A percentile compares a stretch with the other conserved stretches of the same genome.
These are phyloP conservation scores for Fusarium caatingaense DNA, from an alignment of 2,329 filamentous ascomycete species.

Conservation along the genomic window DNA sequence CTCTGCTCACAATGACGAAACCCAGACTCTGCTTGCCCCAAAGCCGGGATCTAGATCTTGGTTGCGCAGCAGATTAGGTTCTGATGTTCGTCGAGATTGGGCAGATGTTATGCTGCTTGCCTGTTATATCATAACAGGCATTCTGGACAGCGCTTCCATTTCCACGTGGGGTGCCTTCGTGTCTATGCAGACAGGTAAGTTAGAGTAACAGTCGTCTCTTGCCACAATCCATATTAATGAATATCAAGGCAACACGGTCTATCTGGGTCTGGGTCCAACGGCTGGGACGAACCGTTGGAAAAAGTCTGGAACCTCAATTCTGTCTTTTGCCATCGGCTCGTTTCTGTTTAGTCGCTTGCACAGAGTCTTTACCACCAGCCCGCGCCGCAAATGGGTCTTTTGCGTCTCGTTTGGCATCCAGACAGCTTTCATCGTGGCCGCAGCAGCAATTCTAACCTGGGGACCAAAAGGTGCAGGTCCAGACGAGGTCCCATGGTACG, in stretches of 20 bases:
- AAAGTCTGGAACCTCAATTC: conserved; percentile 71
- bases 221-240: background rate
- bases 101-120: conserved; percentile 76
- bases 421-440: conserved; percentile 60
- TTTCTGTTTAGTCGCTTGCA: conserved; percentile 78
- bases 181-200: conserved; percentile 80
- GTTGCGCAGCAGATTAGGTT: conserved; percentile 32
- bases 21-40: conserved; percentile 32
- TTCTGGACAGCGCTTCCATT: conserved; percentile 80
- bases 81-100: conserved; percentile 61
- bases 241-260: conserved; percentile 76
- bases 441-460: conserved; percentile 65
- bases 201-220: conserved; percentile 1
- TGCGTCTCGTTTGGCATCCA: conserved; percentile 68
- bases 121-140: conserved; percentile 81
- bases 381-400: conserved; percentile 73
- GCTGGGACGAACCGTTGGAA: conserved; percentile 61
- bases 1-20: conserved; percentile 11
- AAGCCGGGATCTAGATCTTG: conserved; percentile 34
- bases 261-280: conserved; percentile 77
- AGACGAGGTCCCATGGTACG: conserved; percentile 65
- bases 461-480: conserved; percentile 54
- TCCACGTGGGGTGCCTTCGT: conserved; percentile 84
- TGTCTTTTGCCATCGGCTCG: conserved; percentile 77
- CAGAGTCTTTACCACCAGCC: conserved; percentile 60